These are phyloP conservation scores for Camellia oleifera DNA, from an alignment of 179 eudicot species.

Conservation along the genomic window DNA sequence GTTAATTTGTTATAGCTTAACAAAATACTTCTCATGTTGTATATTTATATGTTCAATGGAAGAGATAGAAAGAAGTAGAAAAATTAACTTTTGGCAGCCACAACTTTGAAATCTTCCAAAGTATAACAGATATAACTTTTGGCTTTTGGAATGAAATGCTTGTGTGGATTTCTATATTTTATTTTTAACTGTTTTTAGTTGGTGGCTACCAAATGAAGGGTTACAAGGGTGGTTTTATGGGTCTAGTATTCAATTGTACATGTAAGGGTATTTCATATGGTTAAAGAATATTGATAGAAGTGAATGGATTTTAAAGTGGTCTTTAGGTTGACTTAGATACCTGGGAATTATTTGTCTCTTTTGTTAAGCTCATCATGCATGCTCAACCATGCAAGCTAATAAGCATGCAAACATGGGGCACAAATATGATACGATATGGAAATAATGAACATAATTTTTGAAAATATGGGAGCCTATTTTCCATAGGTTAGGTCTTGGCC, in stretches of 20 bases:
- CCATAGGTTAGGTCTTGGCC: too few relatives aligned
- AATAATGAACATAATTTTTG: too few relatives aligned
- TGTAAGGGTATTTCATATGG: background rate
- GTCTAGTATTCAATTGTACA: background rate
- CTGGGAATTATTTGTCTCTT: background rate
- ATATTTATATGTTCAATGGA: background rate
- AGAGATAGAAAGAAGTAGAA: background rate
- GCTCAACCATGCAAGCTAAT: too few relatives aligned
- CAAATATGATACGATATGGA: too few relatives aligned
- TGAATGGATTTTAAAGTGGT: background rate
- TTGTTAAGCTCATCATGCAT: too few relatives aligned
- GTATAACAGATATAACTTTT: background rate
- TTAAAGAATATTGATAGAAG: background rate
- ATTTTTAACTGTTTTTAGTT: background rate
- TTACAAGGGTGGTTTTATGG: background rate
- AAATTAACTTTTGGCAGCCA: background rate
- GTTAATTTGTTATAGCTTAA: background rate
- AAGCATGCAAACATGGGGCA: too few relatives aligned
- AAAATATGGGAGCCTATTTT: too few relatives aligned
- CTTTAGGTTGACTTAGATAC: background rate
- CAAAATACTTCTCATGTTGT: background rate
- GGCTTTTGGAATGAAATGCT: background rate
- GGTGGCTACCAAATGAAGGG: background rate
- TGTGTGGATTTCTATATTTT: background rate
- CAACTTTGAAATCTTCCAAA: background rate